Base-by-base conservation (phyloP, 2,329 filamentous ascomycete genomes). In the Diaporthe longicolla region DNA sequence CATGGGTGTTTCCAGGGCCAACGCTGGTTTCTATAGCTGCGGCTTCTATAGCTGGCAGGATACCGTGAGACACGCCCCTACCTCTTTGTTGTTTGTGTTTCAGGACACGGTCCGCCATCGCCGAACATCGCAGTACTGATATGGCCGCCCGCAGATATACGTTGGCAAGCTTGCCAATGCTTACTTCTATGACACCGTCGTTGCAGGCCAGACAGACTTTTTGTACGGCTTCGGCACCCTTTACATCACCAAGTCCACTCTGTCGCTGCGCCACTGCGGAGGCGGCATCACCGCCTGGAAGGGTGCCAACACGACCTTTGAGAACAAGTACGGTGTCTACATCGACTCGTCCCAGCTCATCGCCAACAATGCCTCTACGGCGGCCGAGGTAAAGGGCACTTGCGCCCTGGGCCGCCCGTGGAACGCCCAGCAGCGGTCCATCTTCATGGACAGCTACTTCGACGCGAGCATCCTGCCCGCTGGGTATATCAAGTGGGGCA, bases 221-320 rank as follows among this genome's bases (percentile, higher is more conserved):
- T 83, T 93, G 26, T 93, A 93, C 78, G 91, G 91, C 11, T 93
- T 93, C 78, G 91, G 91, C 35, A 93, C 91, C 0, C 85, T 89
- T 4, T 93, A 88, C 85, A 84, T 93, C 54, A 85, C 90, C 72
- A 83, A 85, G 4, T 89, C 87, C 1, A 82, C 84, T 0, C 81
- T 93, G 2, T 83, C 84, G 0, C 85, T 93, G 17, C 88, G 92
- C 13, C 84, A 82, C 77, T 93, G 91, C 76, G 90, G 90, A 5
- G 92, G 92, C 21, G 92, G 91, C 15, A 89, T 93, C 71, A 92
- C 90, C 0, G 91, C 92, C 0, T 93, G 91, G 92, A 93, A 93
- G 78, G 90, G 84, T 3, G 82, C 88, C 0, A 92, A 93, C 80
- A 93, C 91, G 0, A 92, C 90, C 0, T 92, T 90, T 69, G 79